Base-by-base conservation (phyloP, 495 filamentous ascomycete genomes). In the Sabuloglossum arenarium region DNA sequence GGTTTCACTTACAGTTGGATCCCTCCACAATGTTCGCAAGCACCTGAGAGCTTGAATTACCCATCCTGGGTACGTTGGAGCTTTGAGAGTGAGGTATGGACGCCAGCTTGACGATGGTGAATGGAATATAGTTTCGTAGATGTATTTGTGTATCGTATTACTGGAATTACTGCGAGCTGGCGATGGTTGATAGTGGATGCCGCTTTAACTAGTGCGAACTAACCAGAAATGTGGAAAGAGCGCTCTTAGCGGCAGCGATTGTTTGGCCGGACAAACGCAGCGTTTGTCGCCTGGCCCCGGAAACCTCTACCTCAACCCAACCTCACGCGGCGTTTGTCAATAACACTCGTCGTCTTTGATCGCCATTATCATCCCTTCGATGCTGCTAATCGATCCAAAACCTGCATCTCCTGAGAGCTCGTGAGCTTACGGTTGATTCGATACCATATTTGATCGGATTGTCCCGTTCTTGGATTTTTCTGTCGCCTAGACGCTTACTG, bases 1-100 rank as follows among this genome's bases (percentile, higher is more conserved):
- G 28, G n/a, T n/a, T n/a, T 54, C 39, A 68, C 79, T 54, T 71
- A 97, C 91, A 98, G 73, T 98, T 98, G 57, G 89, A 93, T 57
- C 84, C 86, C 60, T 90, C 85, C 61, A 96, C 87, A 63, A 98
- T 98, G 69, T 82, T 88, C 63, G 97, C 93, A 67, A 98, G 79
- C 62, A 98, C 79, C 63, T 83, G 77, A 58, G 81, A 87, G 66
- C 77, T 79, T 58, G 84, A 80, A 64, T 91, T 90, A 54, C 86
- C 89, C 75, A 94, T 90, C 39, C 58, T 62, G 64, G 49, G 62
- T 53, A 31, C 39, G 46, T 53, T 58, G 53, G 46, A 14, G 62
- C 68, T 81, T 68, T 70, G 64, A 32, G 57, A 45, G 53, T 60
- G 57, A 52, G 23, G 47, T 16, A 51, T 28, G 8, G 47, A 51